Percentiles rank a stretch among this genome's conserved stretches.
Conservation (phyloP, 2,329 filamentous ascomycete genomes). For the Calonectria naviculata region DNA sequence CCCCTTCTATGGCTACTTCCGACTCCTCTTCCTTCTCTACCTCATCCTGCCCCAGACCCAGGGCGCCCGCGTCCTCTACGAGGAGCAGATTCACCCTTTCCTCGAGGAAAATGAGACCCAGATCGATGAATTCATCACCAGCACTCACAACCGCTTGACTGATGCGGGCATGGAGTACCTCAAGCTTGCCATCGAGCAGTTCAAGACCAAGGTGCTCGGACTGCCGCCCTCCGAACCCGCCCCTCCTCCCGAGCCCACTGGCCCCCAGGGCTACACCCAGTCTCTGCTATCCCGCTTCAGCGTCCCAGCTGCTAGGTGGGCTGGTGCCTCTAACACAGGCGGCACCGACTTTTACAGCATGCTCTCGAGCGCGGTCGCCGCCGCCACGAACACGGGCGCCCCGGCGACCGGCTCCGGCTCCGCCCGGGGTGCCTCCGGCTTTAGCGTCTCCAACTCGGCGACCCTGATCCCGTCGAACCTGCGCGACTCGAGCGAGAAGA, state of each 20-base stretch:
- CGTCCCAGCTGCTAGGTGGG: slow-evolving; percentile 76
- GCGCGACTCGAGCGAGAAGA: slow-evolving; percentile 71
- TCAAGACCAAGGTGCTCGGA: slow-evolving; percentile 84
- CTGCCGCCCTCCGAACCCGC: slow-evolving; percentile 66
- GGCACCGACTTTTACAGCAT: slow-evolving; percentile 80
- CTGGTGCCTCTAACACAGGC: slow-evolving; percentile 57
- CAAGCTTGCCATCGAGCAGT: slow-evolving; percentile 74
- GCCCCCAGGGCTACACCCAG: slow-evolving; percentile 77
- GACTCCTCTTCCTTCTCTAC: slow-evolving; percentile 88
- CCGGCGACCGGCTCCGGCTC: slow-evolving; percentile 46
- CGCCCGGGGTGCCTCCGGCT: slow-evolving; percentile 39
- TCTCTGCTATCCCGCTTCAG: slow-evolving; percentile 87
- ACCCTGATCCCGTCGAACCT: slow-evolving; percentile 79
- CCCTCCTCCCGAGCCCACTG: slow-evolving; percentile 52
- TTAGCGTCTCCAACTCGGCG: slow-evolving; percentile 54
- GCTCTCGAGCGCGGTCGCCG: slow-evolving; percentile 78
- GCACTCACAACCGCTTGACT: slow-evolving; percentile 81
- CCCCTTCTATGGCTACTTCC: slow-evolving; percentile 93
- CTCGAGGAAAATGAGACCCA: slow-evolving; percentile 85
- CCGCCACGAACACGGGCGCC: slow-evolving; percentile 61
- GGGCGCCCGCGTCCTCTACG: slow-evolving; percentile 87
- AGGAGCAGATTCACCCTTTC: slow-evolving; percentile 87
- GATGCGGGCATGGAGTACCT: slow-evolving; percentile 81
- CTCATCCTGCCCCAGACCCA: slow-evolving; percentile 98
- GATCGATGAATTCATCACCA: slow-evolving; percentile 91